Base-by-base conservation (phyloP, 1,139 yeast species). In the Ogataea hybrid region DNA sequence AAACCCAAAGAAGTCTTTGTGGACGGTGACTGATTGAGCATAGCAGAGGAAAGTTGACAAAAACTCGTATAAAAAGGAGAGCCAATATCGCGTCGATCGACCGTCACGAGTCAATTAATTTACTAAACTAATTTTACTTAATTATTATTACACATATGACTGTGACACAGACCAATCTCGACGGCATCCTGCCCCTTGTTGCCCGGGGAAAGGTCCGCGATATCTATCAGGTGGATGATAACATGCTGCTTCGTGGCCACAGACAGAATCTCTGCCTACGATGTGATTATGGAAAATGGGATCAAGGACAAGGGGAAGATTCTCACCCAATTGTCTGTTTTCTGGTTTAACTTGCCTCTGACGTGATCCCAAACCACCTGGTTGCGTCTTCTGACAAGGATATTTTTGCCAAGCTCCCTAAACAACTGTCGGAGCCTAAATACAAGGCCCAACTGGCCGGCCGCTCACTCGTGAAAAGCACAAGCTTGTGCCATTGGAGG, bases 161-260 rank as follows among this genome's bases (percentile, higher is more conserved):
- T 10, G 49, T 68, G 21, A 68, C 73, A n/a, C 32, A 56, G 18
- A 87, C 96, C 5, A 73, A 89, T 47, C 71, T 90, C 38, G 83
- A 86, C 55, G 84, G 83, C 1, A 73, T 81, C 44, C 73, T 92
- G 45, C 96, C 96, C 6, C 73, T 89, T 39, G 63, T 92, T 36
- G 96, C 96, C 12, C 75, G 84, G 49, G 99, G 99, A 37, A 92
- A 92, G 61, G 99, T 92, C 43, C 79, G 98, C 65, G 99, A 92
- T 59, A 86, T 92, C 51, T 92, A 94, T 59, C 75, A 81, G 54
- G 87, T 90, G n/a, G 84, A 85, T 54, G 72, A 75, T 14, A 63
- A 77, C 32, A 80, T 87, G 14, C 71, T 94, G 36, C 45, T 94
- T 92, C 59, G 95, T 92, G 38, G 98, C 99, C 28, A 92, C 97